Percentiles rank a stretch among this genome's conserved stretches.
These are phyloP conservation scores for Kickxella alabastrina DNA, from an alignment of 192 early-diverging fungal species.

Conservation along the genomic window DNA sequence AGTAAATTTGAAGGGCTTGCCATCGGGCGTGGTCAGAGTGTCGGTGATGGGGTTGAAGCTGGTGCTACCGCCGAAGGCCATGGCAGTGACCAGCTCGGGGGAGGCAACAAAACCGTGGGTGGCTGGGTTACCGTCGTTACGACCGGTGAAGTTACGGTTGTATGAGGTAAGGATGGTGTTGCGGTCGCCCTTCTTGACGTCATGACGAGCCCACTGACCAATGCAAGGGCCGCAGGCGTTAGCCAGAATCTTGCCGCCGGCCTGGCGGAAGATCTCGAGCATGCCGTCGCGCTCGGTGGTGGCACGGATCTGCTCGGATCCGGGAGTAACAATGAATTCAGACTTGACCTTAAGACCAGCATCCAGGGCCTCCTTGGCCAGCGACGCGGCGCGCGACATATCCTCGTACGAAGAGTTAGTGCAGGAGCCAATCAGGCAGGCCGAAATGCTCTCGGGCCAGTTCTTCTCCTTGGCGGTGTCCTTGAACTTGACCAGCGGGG, in stretches of 20 bases:
- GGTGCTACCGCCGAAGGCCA: conserved; percentile 91
- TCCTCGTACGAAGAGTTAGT: conserved; percentile 99
- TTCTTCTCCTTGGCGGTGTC: conserved; percentile 77
- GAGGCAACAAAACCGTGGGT: conserved; percentile 96
- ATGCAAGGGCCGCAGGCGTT: conserved; percentile 99
- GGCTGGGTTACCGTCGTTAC: conserved; percentile 97
- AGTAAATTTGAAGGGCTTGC: conserved; percentile 92
- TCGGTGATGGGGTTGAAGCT: conserved; percentile 94
- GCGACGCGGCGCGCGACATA: conserved; percentile 88
- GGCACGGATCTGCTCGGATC: conserved; percentile 96
- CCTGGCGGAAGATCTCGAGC: conserved; percentile 67
- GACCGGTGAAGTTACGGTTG: conserved; percentile 99
- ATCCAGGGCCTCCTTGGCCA: conserved; percentile 78
- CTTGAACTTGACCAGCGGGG: conserved; percentile 90
- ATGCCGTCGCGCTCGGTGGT: conserved; percentile 92
- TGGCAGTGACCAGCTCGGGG: conserved; percentile 92
- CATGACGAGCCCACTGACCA: conserved; percentile 97
- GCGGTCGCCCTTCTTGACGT: conserved; percentile 92
- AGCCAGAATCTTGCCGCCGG: conserved; percentile 86
- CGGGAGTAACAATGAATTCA: conserved; percentile 88
- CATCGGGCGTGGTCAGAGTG: conserved; percentile 76
- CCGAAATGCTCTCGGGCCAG: conserved; percentile 86
- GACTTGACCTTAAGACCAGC: conserved; percentile 80
- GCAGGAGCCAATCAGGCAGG: conserved; percentile 95
- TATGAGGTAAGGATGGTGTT: conserved; percentile 99